phyloP scores from a whole-genome alignment of 768 basidiomycete species.

The Russula olivacea region DNA sequence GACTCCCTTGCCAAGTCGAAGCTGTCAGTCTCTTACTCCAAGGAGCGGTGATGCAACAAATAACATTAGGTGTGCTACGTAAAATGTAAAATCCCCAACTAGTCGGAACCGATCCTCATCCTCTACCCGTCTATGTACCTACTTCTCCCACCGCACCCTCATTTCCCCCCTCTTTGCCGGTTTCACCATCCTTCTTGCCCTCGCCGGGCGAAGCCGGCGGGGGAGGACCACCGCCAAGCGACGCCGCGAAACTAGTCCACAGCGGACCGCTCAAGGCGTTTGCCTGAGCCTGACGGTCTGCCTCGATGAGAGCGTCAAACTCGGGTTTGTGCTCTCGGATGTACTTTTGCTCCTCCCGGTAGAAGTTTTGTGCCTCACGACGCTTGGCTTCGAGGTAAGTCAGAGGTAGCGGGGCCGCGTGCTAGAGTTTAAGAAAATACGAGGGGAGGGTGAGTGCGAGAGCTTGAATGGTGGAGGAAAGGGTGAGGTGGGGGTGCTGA shows the following conservation, averaged over 20 bases:
- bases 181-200: constrained; percentile 2
- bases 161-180: background rate
- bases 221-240: constrained; percentile 20
- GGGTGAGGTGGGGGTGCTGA: constrained; percentile 19
- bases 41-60: constrained; percentile 8
- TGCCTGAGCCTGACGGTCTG: constrained; percentile 45
- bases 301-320: constrained; percentile 47
- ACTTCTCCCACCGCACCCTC: background rate
- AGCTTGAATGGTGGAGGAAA: background rate
- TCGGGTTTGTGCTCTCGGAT: constrained; percentile 45
- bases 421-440: constrained; percentile 20
- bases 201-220: constrained; percentile 7
- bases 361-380: constrained; percentile 44
- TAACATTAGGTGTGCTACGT: constrained; percentile 16
- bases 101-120: background rate
- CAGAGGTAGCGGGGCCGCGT: constrained; percentile 36
- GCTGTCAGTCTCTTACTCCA: background rate
- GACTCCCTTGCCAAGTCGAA: background rate
- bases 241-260: constrained; percentile 23
- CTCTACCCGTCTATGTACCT: constrained; percentile 6
- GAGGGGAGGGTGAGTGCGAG: background rate
- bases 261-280: constrained; percentile 44
- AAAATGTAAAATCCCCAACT: background rate
- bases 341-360: constrained; percentile 49
- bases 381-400: constrained; percentile 51